Conservation (phyloP, 2,329 filamentous ascomycete genomes). For the Daldinia sp. region DNA sequence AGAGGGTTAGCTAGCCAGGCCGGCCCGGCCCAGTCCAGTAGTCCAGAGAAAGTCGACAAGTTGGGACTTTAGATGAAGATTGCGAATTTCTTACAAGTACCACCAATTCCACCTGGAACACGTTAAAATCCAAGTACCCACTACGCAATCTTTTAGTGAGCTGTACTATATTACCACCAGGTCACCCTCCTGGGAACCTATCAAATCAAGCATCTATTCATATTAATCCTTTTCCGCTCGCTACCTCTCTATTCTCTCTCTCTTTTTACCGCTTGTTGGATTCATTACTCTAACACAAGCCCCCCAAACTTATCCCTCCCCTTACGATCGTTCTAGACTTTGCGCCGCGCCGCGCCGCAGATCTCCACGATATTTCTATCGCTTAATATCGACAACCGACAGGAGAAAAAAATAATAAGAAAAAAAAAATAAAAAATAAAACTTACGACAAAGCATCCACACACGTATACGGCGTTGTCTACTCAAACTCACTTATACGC, state of each 20-base stretch:
- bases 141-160: slow-evolving; percentile 46
- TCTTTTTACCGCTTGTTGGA: slow-evolving; percentile 40
- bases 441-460: slow-evolving; percentile 27
- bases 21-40: slow-evolving; percentile 33
- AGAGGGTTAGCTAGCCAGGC: slow-evolving; percentile 21
- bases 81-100: slow-evolving; percentile 39
- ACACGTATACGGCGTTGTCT: slow-evolving; percentile 25
- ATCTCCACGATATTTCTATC: slow-evolving; percentile 40
- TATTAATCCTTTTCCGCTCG: slow-evolving; percentile 43
- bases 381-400: slow-evolving; percentile 36
- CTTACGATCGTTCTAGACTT: slow-evolving; percentile 44
- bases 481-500: slow-evolving; percentile 33
- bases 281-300: slow-evolving; percentile 41
- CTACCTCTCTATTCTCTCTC: slow-evolving; percentile 25
- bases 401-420: slow-evolving; percentile 8
- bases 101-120: slow-evolving; percentile 44
- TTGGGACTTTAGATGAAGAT: slow-evolving; percentile 26
- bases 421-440: background rate
- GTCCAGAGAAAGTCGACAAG: slow-evolving; percentile 13
- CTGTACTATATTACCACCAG: slow-evolving; percentile 46
- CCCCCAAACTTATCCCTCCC: slow-evolving; percentile 34
- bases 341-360: slow-evolving; percentile 35
- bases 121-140: slow-evolving; percentile 46
- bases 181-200: slow-evolving; percentile 34
- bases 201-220: slow-evolving; percentile 45